Conservation (phyloP, 768 basidiomycete species). For the Tulasnella sp. region DNA sequence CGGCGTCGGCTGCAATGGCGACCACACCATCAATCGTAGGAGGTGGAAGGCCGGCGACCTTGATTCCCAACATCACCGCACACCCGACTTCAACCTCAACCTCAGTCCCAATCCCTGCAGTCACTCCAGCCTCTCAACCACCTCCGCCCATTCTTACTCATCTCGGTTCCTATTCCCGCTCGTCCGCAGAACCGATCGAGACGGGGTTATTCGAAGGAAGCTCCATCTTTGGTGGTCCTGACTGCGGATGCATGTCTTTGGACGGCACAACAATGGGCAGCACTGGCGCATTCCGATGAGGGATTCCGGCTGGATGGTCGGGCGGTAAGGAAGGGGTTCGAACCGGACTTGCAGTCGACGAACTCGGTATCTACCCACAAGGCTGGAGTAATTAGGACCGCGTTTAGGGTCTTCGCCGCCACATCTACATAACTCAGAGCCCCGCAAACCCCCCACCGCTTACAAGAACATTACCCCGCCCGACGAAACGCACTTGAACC, state of each 20-base stretch:
- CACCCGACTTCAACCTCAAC: not conserved
- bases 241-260: not conserved
- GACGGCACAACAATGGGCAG: not conserved
- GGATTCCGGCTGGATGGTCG: not conserved
- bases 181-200: not conserved
- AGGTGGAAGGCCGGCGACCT: not conserved
- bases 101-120: not conserved
- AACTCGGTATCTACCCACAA: not conserved
- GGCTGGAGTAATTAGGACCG: not conserved
- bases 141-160: not conserved
- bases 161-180: not conserved
- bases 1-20: not conserved
- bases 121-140: not conserved
- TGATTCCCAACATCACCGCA: not conserved
- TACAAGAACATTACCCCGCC: conserved; percentile 4
- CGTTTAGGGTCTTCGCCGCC: not conserved
- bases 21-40: not conserved
- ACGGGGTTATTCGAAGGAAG: conserved; percentile 9
- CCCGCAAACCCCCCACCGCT: not conserved
- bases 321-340: not conserved
- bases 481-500: not conserved
- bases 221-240: conserved; percentile 13
- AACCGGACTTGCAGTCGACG: not conserved
- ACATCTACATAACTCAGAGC: not conserved
- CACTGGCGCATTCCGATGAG: not conserved